phyloP scores from a whole-genome alignment of 1,284 basidiomycete species.

The Quambalaria eucalypti region DNA sequence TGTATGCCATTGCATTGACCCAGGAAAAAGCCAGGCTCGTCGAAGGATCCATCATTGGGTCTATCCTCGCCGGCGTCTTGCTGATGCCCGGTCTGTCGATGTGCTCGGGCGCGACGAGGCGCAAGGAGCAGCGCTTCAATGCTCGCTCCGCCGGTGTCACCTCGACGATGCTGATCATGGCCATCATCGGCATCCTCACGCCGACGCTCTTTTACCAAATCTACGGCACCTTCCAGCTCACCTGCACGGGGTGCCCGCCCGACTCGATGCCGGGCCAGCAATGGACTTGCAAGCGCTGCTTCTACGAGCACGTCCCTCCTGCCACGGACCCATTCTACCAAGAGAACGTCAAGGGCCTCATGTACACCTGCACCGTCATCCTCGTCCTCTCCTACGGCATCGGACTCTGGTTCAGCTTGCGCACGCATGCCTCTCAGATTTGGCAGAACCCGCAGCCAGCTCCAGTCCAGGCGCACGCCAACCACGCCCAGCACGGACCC shows the following conservation, averaged over 20 bases:
- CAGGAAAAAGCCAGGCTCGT: slow-evolving; percentile 86
- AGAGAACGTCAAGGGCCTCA: slow-evolving; percentile 79
- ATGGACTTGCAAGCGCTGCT: slow-evolving; percentile 85
- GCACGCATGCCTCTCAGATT: slow-evolving; percentile 95
- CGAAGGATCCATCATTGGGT: slow-evolving; percentile 89
- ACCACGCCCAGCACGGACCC: neutral
- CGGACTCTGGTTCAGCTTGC: slow-evolving; percentile 95
- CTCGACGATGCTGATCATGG: slow-evolving; percentile 99
- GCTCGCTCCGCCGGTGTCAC: slow-evolving; percentile 96
- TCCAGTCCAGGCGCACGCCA: neutral
- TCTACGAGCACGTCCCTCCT: slow-evolving; percentile 88
- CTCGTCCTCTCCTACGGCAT: slow-evolving; percentile 89
- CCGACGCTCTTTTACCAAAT: slow-evolving; percentile 98
- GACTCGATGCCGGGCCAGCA: slow-evolving; percentile 20
- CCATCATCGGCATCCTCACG: slow-evolving; percentile 89
- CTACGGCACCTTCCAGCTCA: slow-evolving; percentile 93
- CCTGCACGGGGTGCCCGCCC: slow-evolving; percentile 78
- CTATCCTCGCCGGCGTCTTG: slow-evolving; percentile 86
- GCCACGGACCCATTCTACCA: slow-evolving; percentile 92
- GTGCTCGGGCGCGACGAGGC: slow-evolving; percentile 80
- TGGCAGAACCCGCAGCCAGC: slow-evolving; percentile 71
- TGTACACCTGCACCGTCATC: slow-evolving; percentile 86
- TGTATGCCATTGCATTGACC: slow-evolving; percentile 80
- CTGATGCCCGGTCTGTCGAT: slow-evolving; percentile 96
- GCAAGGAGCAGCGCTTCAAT: slow-evolving; percentile 97